Percentiles rank a stretch among this genome's conserved stretches.
Conservation (phyloP, 768 basidiomycete species). For the Suillus decipiens region DNA sequence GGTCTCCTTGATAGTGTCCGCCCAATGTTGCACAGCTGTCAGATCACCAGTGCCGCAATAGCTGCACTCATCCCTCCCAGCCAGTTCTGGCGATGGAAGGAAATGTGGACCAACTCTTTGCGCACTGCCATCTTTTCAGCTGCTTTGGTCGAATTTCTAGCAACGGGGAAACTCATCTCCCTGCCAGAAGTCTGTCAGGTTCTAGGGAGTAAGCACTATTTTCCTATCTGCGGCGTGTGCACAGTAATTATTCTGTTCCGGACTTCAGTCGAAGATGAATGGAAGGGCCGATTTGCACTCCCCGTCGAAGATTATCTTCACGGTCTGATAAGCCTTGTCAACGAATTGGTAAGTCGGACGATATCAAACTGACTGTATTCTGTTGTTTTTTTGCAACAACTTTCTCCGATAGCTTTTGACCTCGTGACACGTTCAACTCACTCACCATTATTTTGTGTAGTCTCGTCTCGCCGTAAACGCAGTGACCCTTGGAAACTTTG, state of each 20-base stretch:
- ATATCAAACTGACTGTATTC: not conserved
- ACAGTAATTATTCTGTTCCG: not conserved
- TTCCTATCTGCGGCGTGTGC: constrained; percentile 5
- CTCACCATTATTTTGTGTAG: constrained; percentile 36
- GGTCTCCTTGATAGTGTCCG: constrained; percentile 56
- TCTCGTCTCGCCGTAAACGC: constrained; percentile 79
- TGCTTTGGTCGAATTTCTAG: constrained; percentile 66
- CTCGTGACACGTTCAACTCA: constrained; percentile 11
- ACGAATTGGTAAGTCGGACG: constrained; percentile 64
- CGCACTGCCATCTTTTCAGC: constrained; percentile 67
- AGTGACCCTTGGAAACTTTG: constrained; percentile 81
- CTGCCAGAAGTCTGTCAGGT: constrained; percentile 50
- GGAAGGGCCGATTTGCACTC: constrained; percentile 64
- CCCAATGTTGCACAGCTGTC: constrained; percentile 57
- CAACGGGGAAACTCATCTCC: constrained; percentile 57
- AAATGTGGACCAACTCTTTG: constrained; percentile 76
- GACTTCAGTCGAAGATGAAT: constrained; percentile 63
- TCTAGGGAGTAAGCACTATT: constrained; percentile 62
- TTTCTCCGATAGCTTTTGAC: not conserved
- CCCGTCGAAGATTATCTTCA: constrained; percentile 82
- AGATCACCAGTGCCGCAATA: constrained; percentile 50
- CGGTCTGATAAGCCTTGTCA: constrained; percentile 74
- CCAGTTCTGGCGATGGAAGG: constrained; percentile 85
- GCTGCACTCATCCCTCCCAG: constrained; percentile 63
- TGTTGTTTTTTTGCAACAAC: not conserved